These are phyloP conservation scores for Penicillium parvum DNA, from an alignment of 495 filamentous ascomycete species.

Conservation along the genomic window DNA sequence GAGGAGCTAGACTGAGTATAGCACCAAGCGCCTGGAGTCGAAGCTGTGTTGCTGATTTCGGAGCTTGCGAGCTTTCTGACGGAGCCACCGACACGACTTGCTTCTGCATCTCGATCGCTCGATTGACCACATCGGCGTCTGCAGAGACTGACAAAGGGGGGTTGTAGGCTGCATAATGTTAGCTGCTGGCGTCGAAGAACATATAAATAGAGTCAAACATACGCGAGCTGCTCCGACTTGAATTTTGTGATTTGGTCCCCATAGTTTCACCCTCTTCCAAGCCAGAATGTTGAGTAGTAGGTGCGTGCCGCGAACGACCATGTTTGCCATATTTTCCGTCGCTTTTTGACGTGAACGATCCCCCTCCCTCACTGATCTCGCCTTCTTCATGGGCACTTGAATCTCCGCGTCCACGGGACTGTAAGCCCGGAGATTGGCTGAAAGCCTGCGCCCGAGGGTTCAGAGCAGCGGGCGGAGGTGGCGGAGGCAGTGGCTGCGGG, in stretches of 20 bases:
- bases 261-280: constrained; percentile 29
- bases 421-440: constrained; percentile 4
- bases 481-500: constrained; percentile 17
- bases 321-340: background rate
- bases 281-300: constrained; percentile 9
- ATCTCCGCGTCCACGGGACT: background rate
- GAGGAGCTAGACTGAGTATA: constrained; percentile 56
- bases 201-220: no score
- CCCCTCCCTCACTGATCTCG: constrained; percentile 63
- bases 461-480: constrained; percentile 1
- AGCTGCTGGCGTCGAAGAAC: no score
- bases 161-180: constrained; percentile 37
- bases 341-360: constrained; percentile 11
- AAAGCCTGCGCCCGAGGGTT: background rate
- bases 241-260: constrained; percentile 20
- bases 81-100: background rate
- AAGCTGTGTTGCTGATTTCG: constrained; percentile 40
- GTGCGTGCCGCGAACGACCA: background rate
- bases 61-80: background rate
- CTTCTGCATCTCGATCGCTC: constrained; percentile 15
- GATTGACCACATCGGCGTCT: constrained; percentile 14
- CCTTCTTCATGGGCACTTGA: constrained; percentile 57
- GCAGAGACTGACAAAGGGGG: constrained; percentile 30
- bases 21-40: constrained; percentile 67
- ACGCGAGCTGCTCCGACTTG: constrained; percentile 37